Conservation (phyloP, 768 basidiomycete species). For the Sporobolomyces phaffii region DNA sequence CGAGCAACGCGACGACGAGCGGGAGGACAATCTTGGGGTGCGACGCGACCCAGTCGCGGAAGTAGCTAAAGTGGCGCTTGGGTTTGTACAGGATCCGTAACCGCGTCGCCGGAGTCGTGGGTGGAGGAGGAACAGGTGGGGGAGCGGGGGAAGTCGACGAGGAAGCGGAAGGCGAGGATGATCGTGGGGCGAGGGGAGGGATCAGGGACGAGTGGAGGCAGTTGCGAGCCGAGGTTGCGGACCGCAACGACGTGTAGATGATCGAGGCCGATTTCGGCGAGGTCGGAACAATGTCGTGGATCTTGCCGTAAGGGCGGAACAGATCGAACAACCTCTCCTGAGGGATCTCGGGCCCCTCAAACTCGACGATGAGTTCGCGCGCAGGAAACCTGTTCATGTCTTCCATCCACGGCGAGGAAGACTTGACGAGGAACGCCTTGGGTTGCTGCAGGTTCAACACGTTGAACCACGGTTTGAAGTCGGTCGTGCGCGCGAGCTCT, state of each 20-base stretch:
- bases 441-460: neutral
- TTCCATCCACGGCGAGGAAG: conserved; percentile 67
- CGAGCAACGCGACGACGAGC: conserved; percentile 76
- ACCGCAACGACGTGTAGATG: conserved; percentile 58
- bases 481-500: neutral
- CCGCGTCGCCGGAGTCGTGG: conserved; percentile 16
- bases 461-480: conserved; percentile 22
- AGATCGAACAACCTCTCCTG: conserved; percentile 59
- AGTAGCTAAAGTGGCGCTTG: conserved; percentile 53
- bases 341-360: conserved; percentile 70
- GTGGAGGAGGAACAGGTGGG: too few species aligned
- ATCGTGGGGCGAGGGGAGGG: too few species aligned
- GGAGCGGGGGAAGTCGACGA: too few species aligned
- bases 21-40: conserved; percentile 83
- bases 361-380: conserved; percentile 64
- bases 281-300: conserved; percentile 59
- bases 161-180: too few species aligned
- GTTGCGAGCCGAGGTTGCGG: conserved; percentile 77
- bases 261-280: conserved; percentile 61
- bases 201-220: conserved; percentile 57
- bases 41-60: conserved; percentile 72
- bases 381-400: conserved; percentile 81
- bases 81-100: conserved; percentile 40
- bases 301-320: conserved; percentile 70
- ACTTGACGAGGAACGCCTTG: conserved; percentile 56